Evolutionary conservation across 2,329 filamentous ascomycete genomes (phyloP), one percentile per base, ranked within the genome.

Genomic region (Colletotrichum tamarilloi): DNA sequence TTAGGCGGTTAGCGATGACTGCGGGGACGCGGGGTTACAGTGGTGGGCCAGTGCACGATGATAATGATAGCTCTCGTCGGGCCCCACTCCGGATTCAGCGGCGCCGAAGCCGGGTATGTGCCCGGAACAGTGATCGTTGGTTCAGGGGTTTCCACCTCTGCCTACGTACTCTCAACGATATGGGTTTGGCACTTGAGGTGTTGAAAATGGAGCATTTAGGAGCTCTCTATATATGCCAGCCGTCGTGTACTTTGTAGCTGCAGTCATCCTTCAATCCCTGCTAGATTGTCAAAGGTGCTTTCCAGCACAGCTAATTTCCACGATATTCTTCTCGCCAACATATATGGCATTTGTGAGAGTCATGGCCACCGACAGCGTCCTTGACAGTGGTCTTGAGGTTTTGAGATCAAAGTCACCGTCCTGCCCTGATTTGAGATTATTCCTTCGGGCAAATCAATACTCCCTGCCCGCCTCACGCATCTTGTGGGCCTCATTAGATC

Each of bases 41-140:
- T 11, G 22, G 28, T 14, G 8, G 70, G 71, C 62, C 67, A 56
- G 49, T 73, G 71, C 71, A 35, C 19, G 42, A n/a, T n/a, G 42
- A 49, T 19, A 16, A 6, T 14, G 14, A 42, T 7, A 42, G 16
- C 12, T 19, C 16, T 19, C 19, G 42, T n/a, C 42, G 42, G 42
- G 42, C 19, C 42, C 42, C 42, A 49, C 42, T 49, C 42, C 42
- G 42, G 42, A 49, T 4, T 49, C 42, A 49, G 16, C 19, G 42
- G 42, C 42, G 42, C 42, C 42, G 42, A 49, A n/a, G 42, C 42
- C 42, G 42, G 42, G 19, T 7, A 49, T n/a, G 19, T n/a, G 16
- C 16, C 7, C 42, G 42, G 42, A 46, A n/a, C 42, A 16, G 16
- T 16, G 42, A 46, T 8, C 42, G 42, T 3, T n/a, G 42, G 16